phyloP scores from a whole-genome alignment of 1,284 basidiomycete species.

The Pascua sp. region DNA sequence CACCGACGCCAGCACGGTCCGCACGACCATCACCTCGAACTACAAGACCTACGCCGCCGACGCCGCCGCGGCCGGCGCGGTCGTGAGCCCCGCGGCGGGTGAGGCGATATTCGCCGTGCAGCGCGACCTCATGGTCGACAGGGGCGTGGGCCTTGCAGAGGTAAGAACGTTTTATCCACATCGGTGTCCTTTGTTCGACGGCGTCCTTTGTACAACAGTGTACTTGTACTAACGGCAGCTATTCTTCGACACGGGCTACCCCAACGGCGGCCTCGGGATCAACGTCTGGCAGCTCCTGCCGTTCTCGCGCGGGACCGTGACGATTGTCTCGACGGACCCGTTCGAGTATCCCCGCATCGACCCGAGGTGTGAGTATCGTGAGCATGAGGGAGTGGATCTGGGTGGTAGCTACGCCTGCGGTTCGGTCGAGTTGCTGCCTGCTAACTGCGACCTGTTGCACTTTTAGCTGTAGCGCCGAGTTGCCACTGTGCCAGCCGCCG shows the following conservation, averaged over 20 bases:
- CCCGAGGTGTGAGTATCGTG: conserved; percentile 37
- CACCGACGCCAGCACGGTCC: not conserved
- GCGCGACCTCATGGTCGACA: conserved; percentile 31
- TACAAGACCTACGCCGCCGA: conserved; percentile 25
- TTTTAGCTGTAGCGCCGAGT: too few species aligned
- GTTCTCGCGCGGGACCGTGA: conserved; percentile 49
- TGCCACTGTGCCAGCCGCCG: too few species aligned
- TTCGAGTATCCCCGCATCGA: conserved; percentile 60
- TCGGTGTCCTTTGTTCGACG: too few species aligned
- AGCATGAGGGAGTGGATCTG: too few species aligned
- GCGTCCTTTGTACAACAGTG: too few species aligned
- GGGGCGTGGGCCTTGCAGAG: conserved; percentile 29
- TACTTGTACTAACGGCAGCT: conserved; percentile 20
- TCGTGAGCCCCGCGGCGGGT: conserved; percentile 20
- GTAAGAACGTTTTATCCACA: too few species aligned
- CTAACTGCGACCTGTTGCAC: too few species aligned
- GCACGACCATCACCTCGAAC: conserved; percentile 3
- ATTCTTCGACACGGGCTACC: conserved; percentile 36
- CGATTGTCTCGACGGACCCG: conserved; percentile 57
- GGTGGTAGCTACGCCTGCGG: too few species aligned
- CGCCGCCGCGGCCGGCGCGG: conserved; percentile 24
- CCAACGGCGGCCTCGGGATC: conserved; percentile 30
- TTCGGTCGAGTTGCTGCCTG: too few species aligned
- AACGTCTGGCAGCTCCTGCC: conserved; percentile 39
- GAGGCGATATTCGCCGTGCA: conserved; percentile 29